Evolutionary conservation across 2,329 filamentous ascomycete species (phyloP).

Genomic region (Exophiala sideris): DNA sequence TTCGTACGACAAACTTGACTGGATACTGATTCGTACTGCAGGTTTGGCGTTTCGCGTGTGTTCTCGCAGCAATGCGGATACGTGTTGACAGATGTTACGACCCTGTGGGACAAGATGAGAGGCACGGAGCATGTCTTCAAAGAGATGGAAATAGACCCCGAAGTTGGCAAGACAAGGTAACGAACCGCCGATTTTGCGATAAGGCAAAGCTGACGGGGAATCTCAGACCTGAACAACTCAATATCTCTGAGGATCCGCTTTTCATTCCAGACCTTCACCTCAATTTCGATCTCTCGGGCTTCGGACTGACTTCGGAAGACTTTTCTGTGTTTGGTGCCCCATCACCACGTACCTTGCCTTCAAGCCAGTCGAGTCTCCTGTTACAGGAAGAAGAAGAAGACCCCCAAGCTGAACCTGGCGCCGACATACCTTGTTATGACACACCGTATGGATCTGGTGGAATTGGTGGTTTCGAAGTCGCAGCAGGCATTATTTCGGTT

Average conservation of each 20-base stretch:
- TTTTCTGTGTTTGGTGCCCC: slow-evolving; percentile 31
- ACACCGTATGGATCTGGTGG: slow-evolving; percentile 32
- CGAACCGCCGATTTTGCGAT: neutral
- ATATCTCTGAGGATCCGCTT: slow-evolving; percentile 75
- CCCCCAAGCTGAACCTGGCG: slow-evolving; percentile 31
- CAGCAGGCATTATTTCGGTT: slow-evolving; percentile 42
- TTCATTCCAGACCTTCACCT: slow-evolving; percentile 68
- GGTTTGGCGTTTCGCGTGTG: slow-evolving; percentile 77
- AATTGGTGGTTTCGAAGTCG: slow-evolving; percentile 39
- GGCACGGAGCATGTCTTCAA: slow-evolving; percentile 60
- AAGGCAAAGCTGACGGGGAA: neutral
- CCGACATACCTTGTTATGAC: slow-evolving; percentile 50
- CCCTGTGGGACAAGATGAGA: slow-evolving; percentile 69
- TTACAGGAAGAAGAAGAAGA: slow-evolving; percentile 26
- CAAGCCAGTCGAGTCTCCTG: slow-evolving; percentile 33
- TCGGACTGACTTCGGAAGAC: slow-evolving; percentile 39
- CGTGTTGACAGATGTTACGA: slow-evolving; percentile 75
- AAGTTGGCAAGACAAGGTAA: slow-evolving; percentile 70
- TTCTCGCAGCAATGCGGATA: slow-evolving; percentile 86
- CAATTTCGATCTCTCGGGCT: slow-evolving; percentile 50
- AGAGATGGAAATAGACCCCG: slow-evolving; percentile 62
- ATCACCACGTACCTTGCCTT: slow-evolving; percentile 20
- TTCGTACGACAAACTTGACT: neutral
- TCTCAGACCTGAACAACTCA: slow-evolving; percentile 67
- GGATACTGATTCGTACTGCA: slow-evolving; percentile 31